Conservation (phyloP, 805 yeast genomes). For the Danielia reshetovae region DNA sequence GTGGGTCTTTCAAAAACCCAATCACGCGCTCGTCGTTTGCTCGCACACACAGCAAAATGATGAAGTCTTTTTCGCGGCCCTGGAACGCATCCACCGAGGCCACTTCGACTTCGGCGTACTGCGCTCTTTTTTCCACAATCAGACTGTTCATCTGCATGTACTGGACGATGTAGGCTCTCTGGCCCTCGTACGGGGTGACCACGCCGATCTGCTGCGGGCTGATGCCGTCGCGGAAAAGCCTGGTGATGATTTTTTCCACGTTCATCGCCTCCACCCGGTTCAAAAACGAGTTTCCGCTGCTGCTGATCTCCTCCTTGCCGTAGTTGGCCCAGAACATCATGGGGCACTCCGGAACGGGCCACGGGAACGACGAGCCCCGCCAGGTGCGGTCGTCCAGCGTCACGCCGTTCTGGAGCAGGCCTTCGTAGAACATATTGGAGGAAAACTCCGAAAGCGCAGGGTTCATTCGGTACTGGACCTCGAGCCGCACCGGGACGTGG, state of each 20-base stretch:
- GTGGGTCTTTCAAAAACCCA: constrained; percentile 42
- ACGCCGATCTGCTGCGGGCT: constrained; percentile 74
- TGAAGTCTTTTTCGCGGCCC: constrained; percentile 43
- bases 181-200: constrained; percentile 94
- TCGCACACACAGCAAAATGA: constrained; percentile 42
- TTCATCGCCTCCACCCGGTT: constrained; percentile 89
- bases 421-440: constrained; percentile 89
- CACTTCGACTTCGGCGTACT: constrained; percentile 73
- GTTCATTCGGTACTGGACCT: constrained; percentile 94
- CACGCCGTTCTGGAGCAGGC: constrained; percentile 87
- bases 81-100: constrained; percentile 52
- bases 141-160: constrained; percentile 64
- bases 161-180: constrained; percentile 74
- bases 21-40: constrained; percentile 38
- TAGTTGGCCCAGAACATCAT: constrained; percentile 94
- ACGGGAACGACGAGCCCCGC: constrained; percentile 64
- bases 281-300: constrained; percentile 74
- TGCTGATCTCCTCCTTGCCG: constrained; percentile 85
- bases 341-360: constrained; percentile 84
- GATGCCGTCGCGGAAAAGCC: constrained; percentile 72
- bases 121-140: constrained; percentile 45
- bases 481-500: constrained; percentile 78
- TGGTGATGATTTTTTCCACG: constrained; percentile 73
- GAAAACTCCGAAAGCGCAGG: constrained; percentile 85
- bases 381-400: constrained; percentile 67